phyloP scores from a whole-genome alignment of 106 monocot genomes.

The Allium cepa region DNA sequence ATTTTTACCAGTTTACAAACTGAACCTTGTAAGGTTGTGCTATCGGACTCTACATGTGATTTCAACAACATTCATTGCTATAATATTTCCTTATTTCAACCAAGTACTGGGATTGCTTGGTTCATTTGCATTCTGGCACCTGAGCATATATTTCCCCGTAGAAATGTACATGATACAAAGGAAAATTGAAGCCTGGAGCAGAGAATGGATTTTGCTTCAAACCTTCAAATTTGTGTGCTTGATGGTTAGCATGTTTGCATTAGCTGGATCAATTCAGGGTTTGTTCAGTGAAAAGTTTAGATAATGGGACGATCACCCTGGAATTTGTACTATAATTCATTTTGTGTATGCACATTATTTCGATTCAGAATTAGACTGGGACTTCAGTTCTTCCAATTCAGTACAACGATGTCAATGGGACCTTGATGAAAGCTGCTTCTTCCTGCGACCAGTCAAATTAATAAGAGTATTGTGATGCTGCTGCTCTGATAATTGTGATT shows the following conservation, averaged over 20 bases:
- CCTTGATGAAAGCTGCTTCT: no score
- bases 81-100: slow-evolving; percentile 57
- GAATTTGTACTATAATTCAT: no score
- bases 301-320: neutral
- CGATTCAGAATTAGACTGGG: no score
- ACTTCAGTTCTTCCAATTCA: no score
- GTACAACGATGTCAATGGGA: no score
- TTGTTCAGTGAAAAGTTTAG: slow-evolving; percentile 42
- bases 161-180: slow-evolving; percentile 50
- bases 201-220: slow-evolving; percentile 28
- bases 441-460: no score
- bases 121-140: slow-evolving; percentile 41
- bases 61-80: slow-evolving; percentile 20
- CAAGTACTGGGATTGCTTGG: slow-evolving; percentile 42
- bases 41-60: slow-evolving; percentile 31
- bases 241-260: slow-evolving; percentile 34
- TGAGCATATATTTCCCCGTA: slow-evolving; percentile 48
- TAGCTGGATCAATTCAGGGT: slow-evolving; percentile 70
- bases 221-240: slow-evolving; percentile 34
- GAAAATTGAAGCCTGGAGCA: slow-evolving; percentile 25
- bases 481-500: no score
- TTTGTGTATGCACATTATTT: no score
- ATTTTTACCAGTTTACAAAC: neutral
- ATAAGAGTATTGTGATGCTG: no score
- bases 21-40: slow-evolving; percentile 25